Evolutionary conservation across 2,329 filamentous ascomycete genomes (phyloP).

Genomic region (Pseudogymnoascus sp.): DNA sequence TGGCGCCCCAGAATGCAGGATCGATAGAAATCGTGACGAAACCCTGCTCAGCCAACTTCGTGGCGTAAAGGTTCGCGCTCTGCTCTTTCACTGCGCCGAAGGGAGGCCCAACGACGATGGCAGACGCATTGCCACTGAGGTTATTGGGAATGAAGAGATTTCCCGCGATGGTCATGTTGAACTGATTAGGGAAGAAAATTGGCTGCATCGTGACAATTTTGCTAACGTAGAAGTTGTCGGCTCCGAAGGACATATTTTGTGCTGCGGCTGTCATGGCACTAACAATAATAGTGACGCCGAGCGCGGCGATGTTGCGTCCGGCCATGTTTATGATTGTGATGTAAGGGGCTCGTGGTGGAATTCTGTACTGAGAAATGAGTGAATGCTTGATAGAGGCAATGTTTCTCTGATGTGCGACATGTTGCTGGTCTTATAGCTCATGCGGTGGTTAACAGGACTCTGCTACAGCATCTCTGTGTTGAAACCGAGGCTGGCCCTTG

Average conservation of each 20-base stretch:
- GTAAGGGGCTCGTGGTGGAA: neutral
- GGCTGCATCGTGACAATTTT: conserved; percentile 11
- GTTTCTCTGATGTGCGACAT: too few relatives aligned
- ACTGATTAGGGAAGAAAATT: conserved; percentile 12
- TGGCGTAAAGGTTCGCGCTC: conserved; percentile 14
- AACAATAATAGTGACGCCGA: conserved; percentile 13
- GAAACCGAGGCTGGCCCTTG: too few relatives aligned
- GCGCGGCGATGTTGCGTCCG: conserved; percentile 10
- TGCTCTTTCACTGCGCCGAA: conserved; percentile 14
- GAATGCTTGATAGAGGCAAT: too few relatives aligned
- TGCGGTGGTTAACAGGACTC: too few relatives aligned
- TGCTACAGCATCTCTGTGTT: too few relatives aligned
- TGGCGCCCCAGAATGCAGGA: conserved; percentile 24
- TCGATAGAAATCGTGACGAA: conserved; percentile 26
- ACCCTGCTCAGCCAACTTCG: conserved; percentile 22
- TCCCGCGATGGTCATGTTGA: conserved; percentile 6
- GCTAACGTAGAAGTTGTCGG: conserved; percentile 13
- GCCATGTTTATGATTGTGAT: conserved; percentile 11
- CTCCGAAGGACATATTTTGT: conserved; percentile 15
- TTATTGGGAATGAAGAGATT: conserved; percentile 13
- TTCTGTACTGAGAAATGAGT: too few relatives aligned
- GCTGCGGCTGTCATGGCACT: neutral
- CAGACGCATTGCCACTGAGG: conserved; percentile 9
- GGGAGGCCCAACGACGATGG: conserved; percentile 13
- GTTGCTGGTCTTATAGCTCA: too few relatives aligned